Evolutionary conservation across 2,329 filamentous ascomycete species (phyloP), one percentile per base, ranked within the genome.

Genomic region (Plectosphaerella cucumerina): DNA sequence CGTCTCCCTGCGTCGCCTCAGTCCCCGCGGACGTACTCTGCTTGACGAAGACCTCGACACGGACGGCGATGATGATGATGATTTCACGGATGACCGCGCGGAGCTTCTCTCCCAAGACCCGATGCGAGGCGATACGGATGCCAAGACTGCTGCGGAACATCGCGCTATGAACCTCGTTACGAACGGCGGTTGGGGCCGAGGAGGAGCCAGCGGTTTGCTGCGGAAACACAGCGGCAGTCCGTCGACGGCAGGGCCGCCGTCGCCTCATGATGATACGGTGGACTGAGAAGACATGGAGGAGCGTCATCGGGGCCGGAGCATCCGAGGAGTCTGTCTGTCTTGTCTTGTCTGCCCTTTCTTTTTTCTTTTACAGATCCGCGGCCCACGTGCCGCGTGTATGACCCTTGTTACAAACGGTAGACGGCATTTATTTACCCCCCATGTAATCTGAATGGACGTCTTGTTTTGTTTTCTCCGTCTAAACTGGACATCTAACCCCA

Each of bases 1-100:
- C 31, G 66, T 76, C 45, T 69, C 72, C 1, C 69, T 81, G 71
- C 70, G 68, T 21, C 71, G 74, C 3, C 68, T 81, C 14, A 78
- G 70, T 54, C 69, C 71, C 2, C 64, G 68, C 11, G 78, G 78
- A 12, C 68, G 68, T 46, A 70, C 69, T 12, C 56, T 76, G 34
- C 8, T 31, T 10, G 73, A 74, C 23, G 67, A 72, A 31, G 71
- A 76, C 37, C 64, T 72, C 20, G 60, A 70, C 6, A 66, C 69
- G 1, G 64, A 67, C 17, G 63, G 60, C 11, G 52, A 66, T 4
- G 60, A 60, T 4, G 62, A 63, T 6, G 62, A 65, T 56, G 65
- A 56, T 66, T 44, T 70, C 68, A 48, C 78, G 70, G 4, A 74
- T 62, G 54, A 74, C 56, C 60, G 75, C 67, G 12, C 26, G 12